Evolutionary conservation across 176 grass and related monocot genomes (phyloP).

Genomic region (Lolium rigidum): DNA sequence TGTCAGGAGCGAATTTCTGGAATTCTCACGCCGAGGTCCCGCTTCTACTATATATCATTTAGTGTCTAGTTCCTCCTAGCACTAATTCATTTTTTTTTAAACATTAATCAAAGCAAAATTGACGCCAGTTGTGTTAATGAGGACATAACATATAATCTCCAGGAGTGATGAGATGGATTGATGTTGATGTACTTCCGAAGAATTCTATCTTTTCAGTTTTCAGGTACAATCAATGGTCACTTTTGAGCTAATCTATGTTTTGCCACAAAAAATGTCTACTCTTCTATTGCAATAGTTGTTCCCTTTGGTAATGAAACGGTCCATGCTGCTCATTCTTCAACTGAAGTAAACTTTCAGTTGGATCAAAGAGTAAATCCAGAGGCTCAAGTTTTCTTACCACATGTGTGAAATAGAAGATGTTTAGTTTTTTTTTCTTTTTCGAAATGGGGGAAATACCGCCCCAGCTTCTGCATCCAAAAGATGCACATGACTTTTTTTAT

Average conservation of each 20-base stretch:
- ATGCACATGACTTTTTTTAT: no score
- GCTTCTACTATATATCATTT: no score
- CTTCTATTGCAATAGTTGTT: slow-evolving; percentile 41
- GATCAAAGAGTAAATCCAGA: slow-evolving; percentile 52
- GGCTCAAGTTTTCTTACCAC: slow-evolving; percentile 56
- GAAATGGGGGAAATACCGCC: no score
- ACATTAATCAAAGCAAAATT: slow-evolving; percentile 33
- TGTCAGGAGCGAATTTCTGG: no score
- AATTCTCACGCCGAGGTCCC: no score
- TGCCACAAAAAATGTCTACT: slow-evolving; percentile 29
- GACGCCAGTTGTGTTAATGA: slow-evolving; percentile 34
- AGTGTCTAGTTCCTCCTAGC: no score
- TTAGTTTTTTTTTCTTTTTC: no score
- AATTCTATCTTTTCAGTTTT: slow-evolving; percentile 41
- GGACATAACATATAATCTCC: slow-evolving; percentile 34
- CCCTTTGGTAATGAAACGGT: slow-evolving; percentile 49
- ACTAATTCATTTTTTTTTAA: no score
- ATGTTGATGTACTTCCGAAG: slow-evolving; percentile 45
- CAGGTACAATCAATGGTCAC: slow-evolving; percentile 54
- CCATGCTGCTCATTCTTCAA: slow-evolving; percentile 47
- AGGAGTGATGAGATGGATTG: slow-evolving; percentile 35
- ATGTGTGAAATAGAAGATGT: slow-evolving; percentile 62
- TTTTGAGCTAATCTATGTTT: slow-evolving; percentile 46
- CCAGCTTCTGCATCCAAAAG: no score
- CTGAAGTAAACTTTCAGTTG: slow-evolving; percentile 57